Base-by-base conservation (phyloP, 495 filamentous ascomycete genomes). In the Parathielavia appendiculata region DNA sequence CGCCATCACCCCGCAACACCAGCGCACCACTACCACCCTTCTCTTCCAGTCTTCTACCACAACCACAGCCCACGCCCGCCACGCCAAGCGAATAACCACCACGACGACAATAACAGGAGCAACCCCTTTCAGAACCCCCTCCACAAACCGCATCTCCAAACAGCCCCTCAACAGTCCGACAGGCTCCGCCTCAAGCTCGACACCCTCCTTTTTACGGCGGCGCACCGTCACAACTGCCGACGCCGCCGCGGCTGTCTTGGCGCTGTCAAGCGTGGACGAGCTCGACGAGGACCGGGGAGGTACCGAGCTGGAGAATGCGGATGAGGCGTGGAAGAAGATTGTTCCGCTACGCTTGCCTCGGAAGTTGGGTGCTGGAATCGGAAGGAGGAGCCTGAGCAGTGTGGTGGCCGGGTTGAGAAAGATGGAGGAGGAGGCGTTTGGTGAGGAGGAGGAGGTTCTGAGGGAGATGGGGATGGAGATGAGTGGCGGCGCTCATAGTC, bases 381-480 rank as follows among this genome's bases (percentile, higher is more conserved):
- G 85, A 0, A 80, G 86, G 54, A 80, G 86, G 54, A 87, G 87
- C 4, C 73, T 98, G 44, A 95, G 90, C 60, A 85, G 81, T 52
- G 76, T 96, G 52, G 86, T 97, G 12, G 84, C 88, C 44, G 82
- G 83, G 14, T 71, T 98, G 62, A 78, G 89, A 17, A 86, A 85
- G 62, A 80, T 92, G 71, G 89, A 95, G 64, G 86, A 93, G 32
- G 88, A 95, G 30, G 78, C 76, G 16, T 67, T 85, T 36, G 84
- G 88, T 22, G 90, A 95, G 13, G 91, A 96, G 23, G 74, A 90
- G 67, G 90, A 96, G 30, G 79, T 87, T n/a, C 70, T 96, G 62
- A 76, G 80, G 14, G 91, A 96, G 69, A 81, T 95, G 65, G 92
- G 96, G 70, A 81, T 95, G 65, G 92, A 84, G 41, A 64, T 51